Conservation (phyloP, 2,329 filamentous ascomycete species). For the Allantophomopsis lycopodina region DNA sequence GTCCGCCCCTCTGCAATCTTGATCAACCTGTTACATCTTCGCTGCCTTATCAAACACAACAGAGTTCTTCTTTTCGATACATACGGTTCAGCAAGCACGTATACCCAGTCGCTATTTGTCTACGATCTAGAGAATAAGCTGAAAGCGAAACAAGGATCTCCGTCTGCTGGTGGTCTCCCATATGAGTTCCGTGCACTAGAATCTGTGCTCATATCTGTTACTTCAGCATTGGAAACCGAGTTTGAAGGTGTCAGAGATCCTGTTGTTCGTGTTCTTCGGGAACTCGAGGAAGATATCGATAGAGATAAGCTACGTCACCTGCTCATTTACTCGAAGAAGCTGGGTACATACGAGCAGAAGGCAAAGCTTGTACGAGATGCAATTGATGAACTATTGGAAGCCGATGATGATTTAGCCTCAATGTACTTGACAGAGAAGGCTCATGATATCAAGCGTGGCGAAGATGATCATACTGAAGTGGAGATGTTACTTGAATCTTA, state of each 20-base stretch:
- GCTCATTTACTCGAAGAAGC: conserved; percentile 85
- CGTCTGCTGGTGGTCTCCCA: conserved; percentile 52
- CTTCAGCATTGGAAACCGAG: conserved; percentile 80
- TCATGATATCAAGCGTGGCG: conserved; percentile 55
- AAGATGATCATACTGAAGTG: conserved; percentile 88
- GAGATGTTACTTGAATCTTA: conserved; percentile 96
- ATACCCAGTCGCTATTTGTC: conserved; percentile 94
- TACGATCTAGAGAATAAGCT: conserved; percentile 92
- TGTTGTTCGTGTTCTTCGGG: conserved; percentile 74
- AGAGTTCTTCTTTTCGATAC: conserved; percentile 92
- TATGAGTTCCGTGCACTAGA: conserved; percentile 96
- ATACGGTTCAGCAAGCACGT: conserved; percentile 87
- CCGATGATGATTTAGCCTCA: conserved; percentile 82
- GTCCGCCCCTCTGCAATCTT: conserved; percentile 87
- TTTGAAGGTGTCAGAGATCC: conserved; percentile 90
- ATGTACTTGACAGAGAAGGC: conserved; percentile 95
- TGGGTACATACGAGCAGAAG: conserved; percentile 96
- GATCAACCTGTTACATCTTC: conserved; percentile 90
- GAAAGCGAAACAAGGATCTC: conserved; percentile 56
- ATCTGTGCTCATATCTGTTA: conserved; percentile 88
- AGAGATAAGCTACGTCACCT: conserved; percentile 83
- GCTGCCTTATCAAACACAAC: conserved; percentile 89
- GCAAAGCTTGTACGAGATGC: conserved; percentile 87
- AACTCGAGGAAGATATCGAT: conserved; percentile 94
- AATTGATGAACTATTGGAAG: conserved; percentile 88